phyloP scores from a whole-genome alignment of 768 basidiomycete genomes.

The Mycena indigotica region DNA sequence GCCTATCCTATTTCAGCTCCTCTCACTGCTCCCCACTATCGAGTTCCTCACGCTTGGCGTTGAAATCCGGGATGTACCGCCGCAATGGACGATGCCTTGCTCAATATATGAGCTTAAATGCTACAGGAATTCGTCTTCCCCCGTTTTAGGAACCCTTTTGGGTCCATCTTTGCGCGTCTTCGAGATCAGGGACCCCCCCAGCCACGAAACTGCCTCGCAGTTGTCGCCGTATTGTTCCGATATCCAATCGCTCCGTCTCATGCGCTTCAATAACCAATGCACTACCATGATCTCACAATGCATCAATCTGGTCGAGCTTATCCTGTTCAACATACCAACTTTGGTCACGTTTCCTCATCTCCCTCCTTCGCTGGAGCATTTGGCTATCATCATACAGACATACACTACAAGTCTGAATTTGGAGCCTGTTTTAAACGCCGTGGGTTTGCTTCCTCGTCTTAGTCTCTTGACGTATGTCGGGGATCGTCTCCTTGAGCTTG shows the following conservation, averaged over 20 bases:
- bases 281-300: constrained; percentile 39
- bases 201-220: constrained; percentile 24
- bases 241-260: constrained; percentile 48
- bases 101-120: constrained; percentile 45
- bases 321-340: constrained; percentile 39
- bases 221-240: constrained; percentile 33
- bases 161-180: constrained; percentile 39
- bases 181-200: constrained; percentile 41
- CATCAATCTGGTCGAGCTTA: constrained; percentile 41
- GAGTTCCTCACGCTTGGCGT: constrained; percentile 40
- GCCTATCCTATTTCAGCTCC: constrained; percentile 44
- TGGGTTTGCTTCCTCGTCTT: constrained; percentile 36
- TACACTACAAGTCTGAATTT: constrained; percentile 28
- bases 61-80: constrained; percentile 38
- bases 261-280: constrained; percentile 35
- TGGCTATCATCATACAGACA: constrained; percentile 37
- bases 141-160: constrained; percentile 43
- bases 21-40: constrained; percentile 40
- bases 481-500: constrained; percentile 23
- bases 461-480: constrained; percentile 40
- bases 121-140: constrained; percentile 31
- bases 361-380: constrained; percentile 42
- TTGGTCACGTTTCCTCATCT: constrained; percentile 36
- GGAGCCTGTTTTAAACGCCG: constrained; percentile 31
- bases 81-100: constrained; percentile 21